Evolutionary conservation across 306 rosid genomes (phyloP).

Genomic region (Lupinus albus): DNA sequence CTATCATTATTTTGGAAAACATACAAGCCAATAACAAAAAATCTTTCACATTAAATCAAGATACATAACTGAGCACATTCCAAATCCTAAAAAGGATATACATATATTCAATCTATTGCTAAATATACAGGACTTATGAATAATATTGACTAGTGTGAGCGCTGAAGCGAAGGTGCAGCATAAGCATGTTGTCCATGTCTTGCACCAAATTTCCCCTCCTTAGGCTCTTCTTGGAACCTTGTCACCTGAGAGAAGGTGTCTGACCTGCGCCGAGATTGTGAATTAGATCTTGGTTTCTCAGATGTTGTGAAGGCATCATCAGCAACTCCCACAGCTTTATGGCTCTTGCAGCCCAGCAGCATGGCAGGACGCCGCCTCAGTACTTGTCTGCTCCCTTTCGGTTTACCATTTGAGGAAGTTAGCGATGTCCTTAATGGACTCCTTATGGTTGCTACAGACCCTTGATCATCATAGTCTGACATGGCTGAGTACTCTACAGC

Average conservation of each 20-base stretch:
- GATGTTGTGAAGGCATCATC: slow-evolving; percentile 51
- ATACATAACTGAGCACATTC: slow-evolving; percentile 31
- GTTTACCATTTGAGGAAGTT: slow-evolving; percentile 40
- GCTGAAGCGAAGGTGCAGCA: slow-evolving; percentile 49
- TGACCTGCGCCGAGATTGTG: slow-evolving; percentile 28
- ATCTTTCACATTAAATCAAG: slow-evolving; percentile 23
- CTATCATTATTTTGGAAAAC: slow-evolving; percentile 22
- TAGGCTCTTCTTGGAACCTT: slow-evolving; percentile 57
- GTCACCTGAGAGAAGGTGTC: slow-evolving; percentile 50
- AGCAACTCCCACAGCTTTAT: slow-evolving; percentile 74
- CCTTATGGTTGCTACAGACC: slow-evolving; percentile 43
- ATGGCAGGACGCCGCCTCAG: slow-evolving; percentile 47
- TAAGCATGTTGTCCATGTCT: slow-evolving; percentile 53
- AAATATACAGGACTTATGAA: slow-evolving; percentile 55
- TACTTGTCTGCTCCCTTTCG: slow-evolving; percentile 43
- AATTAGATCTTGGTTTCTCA: slow-evolving; percentile 45
- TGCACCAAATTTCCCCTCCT: slow-evolving; percentile 48
- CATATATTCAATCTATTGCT: slow-evolving; percentile 32
- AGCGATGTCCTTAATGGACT: slow-evolving; percentile 46
- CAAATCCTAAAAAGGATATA: slow-evolving; percentile 17
- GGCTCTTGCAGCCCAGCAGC: slow-evolving; percentile 74
- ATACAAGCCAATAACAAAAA: slow-evolving; percentile 1
- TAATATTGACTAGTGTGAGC: slow-evolving; percentile 54
- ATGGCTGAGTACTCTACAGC: slow-evolving; percentile 69
- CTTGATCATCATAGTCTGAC: slow-evolving; percentile 75